A percentile compares a stretch with the other conserved stretches of the same genome.
These are phyloP conservation scores for Phaeomoniella chlamydospora DNA, from an alignment of 2,329 filamentous ascomycete species.

Conservation along the genomic window DNA sequence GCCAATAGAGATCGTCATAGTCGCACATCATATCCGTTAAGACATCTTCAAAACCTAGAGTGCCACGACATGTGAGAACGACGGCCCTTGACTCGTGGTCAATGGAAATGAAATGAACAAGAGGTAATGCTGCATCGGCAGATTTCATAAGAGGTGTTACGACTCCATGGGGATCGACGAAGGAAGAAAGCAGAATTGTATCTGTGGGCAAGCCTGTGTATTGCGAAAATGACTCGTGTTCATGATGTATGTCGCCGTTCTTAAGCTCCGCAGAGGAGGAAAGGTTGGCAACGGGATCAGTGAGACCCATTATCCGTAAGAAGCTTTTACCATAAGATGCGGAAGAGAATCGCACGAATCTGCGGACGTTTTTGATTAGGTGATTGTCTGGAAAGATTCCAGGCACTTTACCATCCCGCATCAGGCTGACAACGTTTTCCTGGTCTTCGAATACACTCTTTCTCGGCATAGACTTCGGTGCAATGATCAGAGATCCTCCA, in stretches of 20 bases:
- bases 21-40: slow-evolving; percentile 62
- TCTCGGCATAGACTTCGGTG: slow-evolving; percentile 17
- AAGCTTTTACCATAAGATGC: slow-evolving; percentile 32
- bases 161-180: slow-evolving; percentile 50
- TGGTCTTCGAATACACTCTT: slow-evolving; percentile 31
- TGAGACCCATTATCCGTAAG: slow-evolving; percentile 30
- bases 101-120: slow-evolving; percentile 59
- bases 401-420: slow-evolving; percentile 26
- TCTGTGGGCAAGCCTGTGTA: slow-evolving; percentile 28
- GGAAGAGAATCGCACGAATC: slow-evolving; percentile 31
- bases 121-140: slow-evolving; percentile 48
- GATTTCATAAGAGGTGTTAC: slow-evolving; percentile 46
- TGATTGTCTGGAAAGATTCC: slow-evolving; percentile 30
- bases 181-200: slow-evolving; percentile 49
- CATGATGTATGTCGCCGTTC: slow-evolving; percentile 20
- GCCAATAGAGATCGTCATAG: slow-evolving; percentile 52
- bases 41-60: slow-evolving; percentile 59
- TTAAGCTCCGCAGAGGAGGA: slow-evolving; percentile 16
- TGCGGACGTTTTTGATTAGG: slow-evolving; percentile 28
- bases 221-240: slow-evolving; percentile 29
- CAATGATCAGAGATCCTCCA: slow-evolving; percentile 28
- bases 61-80: slow-evolving; percentile 58
- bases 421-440: slow-evolving; percentile 25
- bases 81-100: slow-evolving; percentile 59
- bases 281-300: slow-evolving; percentile 8